These are phyloP conservation scores for Rubia occidens DNA, from an alignment of 305 asterid genomes.

Conservation along the genomic window DNA sequence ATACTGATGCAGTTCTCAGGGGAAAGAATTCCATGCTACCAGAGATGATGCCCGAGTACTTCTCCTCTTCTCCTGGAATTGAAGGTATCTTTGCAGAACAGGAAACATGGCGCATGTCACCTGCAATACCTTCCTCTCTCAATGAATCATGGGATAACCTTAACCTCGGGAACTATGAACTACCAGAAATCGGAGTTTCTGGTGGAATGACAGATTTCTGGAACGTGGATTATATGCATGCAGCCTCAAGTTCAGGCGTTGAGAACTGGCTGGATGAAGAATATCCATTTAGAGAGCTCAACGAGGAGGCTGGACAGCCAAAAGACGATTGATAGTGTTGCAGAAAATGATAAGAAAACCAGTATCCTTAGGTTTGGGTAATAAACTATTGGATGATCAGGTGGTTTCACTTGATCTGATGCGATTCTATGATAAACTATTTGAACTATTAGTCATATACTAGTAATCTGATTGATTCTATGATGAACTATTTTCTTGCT, in stretches of 20 bases:
- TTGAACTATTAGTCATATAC: slow-evolving; percentile 17
- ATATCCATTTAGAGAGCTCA: slow-evolving; percentile 22
- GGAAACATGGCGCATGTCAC: slow-evolving; percentile 39
- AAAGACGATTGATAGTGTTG: slow-evolving; percentile 24
- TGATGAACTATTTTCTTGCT: slow-evolving; percentile 13
- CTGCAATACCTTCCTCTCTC: slow-evolving; percentile 34
- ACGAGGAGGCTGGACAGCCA: slow-evolving; percentile 22
- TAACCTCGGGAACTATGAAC: slow-evolving; percentile 27
- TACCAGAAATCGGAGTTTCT: slow-evolving; percentile 35
- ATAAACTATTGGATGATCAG: slow-evolving; percentile 14
- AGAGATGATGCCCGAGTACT: slow-evolving; percentile 25
- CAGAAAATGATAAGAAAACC: slow-evolving; percentile 21
- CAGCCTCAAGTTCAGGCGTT: slow-evolving; percentile 34
- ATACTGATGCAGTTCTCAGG: slow-evolving; percentile 20
- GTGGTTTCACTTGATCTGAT: slow-evolving; percentile 23
- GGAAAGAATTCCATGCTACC: slow-evolving; percentile 32
- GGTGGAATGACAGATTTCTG: slow-evolving; percentile 40
- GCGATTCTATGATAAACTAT: slow-evolving; percentile 13
- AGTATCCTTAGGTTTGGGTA: slow-evolving; percentile 2
- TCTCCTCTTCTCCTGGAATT: slow-evolving; percentile 35
- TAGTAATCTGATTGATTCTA: slow-evolving; percentile 10
- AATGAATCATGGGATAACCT: slow-evolving; percentile 36
- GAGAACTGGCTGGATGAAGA: slow-evolving; percentile 38
- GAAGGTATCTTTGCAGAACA: slow-evolving; percentile 34
- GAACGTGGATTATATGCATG: slow-evolving; percentile 39